These are phyloP conservation scores for Penicillium sp. DNA, from an alignment of 2,329 filamentous ascomycete species.

Conservation along the genomic window DNA sequence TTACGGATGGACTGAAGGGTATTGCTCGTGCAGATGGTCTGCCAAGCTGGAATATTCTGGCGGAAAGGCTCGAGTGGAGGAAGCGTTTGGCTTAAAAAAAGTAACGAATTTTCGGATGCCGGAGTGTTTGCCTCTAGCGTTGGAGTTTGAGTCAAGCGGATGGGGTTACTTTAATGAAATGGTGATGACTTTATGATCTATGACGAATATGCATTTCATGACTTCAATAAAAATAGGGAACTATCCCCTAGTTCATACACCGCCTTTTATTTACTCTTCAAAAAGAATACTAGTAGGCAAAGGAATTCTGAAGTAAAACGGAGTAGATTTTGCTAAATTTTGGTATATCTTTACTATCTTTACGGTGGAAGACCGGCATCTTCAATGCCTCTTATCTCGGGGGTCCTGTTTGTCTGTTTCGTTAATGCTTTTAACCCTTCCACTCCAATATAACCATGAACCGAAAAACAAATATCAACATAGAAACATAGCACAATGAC, in stretches of 20 bases:
- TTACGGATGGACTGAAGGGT: slow-evolving; percentile 70
- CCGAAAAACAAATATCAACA: slow-evolving; percentile 14
- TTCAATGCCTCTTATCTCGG: slow-evolving; percentile 10
- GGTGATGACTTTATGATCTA: slow-evolving; percentile 4
- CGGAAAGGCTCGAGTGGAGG: slow-evolving; percentile 70
- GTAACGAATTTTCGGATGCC: neutral
- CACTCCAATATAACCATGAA: slow-evolving; percentile 15
- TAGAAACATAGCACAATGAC: slow-evolving; percentile 1
- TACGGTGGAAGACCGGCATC: neutral
- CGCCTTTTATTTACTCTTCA: neutral
- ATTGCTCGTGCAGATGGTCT: slow-evolving; percentile 73
- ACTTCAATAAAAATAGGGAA: neutral
- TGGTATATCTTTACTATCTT: slow-evolving; percentile 14
- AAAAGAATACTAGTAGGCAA: neutral
- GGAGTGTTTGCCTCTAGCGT: neutral
- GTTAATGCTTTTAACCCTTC: slow-evolving; percentile 15
- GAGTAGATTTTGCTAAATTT: slow-evolving; percentile 7
- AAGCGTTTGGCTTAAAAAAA: slow-evolving; percentile 5
- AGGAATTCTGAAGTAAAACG: neutral
- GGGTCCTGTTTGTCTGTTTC: neutral
- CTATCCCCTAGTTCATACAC: neutral
- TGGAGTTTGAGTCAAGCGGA: neutral
- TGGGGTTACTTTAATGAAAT: neutral
- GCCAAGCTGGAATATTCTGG: slow-evolving; percentile 75
- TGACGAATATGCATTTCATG: neutral